Evolutionary conservation across 345 rosid genomes (phyloP).

Genomic region (Triadica sebifera): DNA sequence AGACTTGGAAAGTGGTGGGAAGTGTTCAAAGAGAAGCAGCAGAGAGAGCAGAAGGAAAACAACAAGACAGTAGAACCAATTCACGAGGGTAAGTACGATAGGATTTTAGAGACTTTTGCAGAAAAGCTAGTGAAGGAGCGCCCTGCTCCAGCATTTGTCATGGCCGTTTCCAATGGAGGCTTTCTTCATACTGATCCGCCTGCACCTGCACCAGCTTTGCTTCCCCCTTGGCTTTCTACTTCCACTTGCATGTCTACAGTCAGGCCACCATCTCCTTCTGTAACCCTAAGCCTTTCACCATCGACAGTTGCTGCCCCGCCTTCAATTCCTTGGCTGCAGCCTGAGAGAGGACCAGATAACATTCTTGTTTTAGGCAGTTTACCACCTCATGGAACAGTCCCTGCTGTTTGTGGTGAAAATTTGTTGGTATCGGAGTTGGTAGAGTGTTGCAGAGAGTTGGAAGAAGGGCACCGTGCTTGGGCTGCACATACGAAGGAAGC

Average conservation of each 20-base stretch:
- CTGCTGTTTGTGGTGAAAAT: slow-evolving; percentile 50
- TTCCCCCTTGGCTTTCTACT: slow-evolving; percentile 90
- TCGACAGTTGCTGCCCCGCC: slow-evolving; percentile 56
- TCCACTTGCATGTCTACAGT: slow-evolving; percentile 47
- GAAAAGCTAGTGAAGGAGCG: slow-evolving; percentile 88
- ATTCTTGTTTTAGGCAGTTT: slow-evolving; percentile 48
- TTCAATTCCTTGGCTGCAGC: slow-evolving; percentile 85
- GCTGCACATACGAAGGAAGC: slow-evolving; percentile 90
- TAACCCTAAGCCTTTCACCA: slow-evolving; percentile 76
- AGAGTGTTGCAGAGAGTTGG: slow-evolving; percentile 88
- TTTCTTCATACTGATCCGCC: slow-evolving; percentile 58
- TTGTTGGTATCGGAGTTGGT: slow-evolving; percentile 60
- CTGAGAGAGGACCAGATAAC: slow-evolving; percentile 51
- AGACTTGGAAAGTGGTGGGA: slow-evolving; percentile 99
- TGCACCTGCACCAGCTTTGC: slow-evolving; percentile 43
- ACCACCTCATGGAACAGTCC: slow-evolving; percentile 38
- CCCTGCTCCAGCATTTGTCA: slow-evolving; percentile 47
- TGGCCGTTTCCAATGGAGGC: slow-evolving; percentile 76
- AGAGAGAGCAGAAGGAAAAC: slow-evolving; percentile 80
- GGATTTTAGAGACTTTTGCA: slow-evolving; percentile 85
- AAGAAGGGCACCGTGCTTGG: slow-evolving; percentile 85
- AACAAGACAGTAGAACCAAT: slow-evolving; percentile 62
- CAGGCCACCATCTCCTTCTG: slow-evolving; percentile 69
- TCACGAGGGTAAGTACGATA: slow-evolving; percentile 85
- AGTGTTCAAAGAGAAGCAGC: slow-evolving; percentile 96